Conservation (phyloP, 192 early-diverging fungal genomes). For the Entrophospora sp. region DNA sequence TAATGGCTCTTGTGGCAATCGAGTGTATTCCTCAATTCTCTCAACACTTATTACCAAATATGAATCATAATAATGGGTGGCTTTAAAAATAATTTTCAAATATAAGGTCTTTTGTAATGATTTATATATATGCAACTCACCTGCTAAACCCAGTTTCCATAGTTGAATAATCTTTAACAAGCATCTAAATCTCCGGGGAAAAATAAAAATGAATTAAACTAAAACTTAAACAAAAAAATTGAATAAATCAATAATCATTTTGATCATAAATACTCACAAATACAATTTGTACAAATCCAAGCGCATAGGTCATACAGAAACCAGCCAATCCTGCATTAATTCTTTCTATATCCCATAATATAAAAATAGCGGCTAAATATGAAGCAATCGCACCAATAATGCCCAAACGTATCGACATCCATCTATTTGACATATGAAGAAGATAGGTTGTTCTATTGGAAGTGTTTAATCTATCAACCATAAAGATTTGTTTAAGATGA, state of each 20-base stretch:
- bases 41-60: slow-evolving; percentile 56
- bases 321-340: slow-evolving; percentile 78
- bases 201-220: neutral
- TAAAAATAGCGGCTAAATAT: slow-evolving; percentile 53
- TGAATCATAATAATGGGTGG: slow-evolving; percentile 31
- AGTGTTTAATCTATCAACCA: slow-evolving; percentile 36
- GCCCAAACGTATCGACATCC: slow-evolving; percentile 80
- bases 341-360: slow-evolving; percentile 38
- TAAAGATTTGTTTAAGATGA: neutral
- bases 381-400: slow-evolving; percentile 61
- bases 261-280: slow-evolving; percentile 25
- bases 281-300: slow-evolving; percentile 53
- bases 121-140: slow-evolving; percentile 11
- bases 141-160: slow-evolving; percentile 17
- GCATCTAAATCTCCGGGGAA: slow-evolving; percentile 10
- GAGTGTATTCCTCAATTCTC: slow-evolving; percentile 72
- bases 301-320: slow-evolving; percentile 71
- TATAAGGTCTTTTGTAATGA: neutral
- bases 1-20: slow-evolving; percentile 69
- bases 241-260: neutral
- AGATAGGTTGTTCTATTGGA: slow-evolving; percentile 77
- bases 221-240: neutral
- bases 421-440: slow-evolving; percentile 75
- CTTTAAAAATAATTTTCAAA: slow-evolving; percentile 38
- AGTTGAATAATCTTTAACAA: slow-evolving; percentile 16